A percentile compares a stretch with the other conserved stretches of the same genome.
Evolutionary conservation across 225 moss, liverwort and hornwort genomes (phyloP).

Genomic region (Bryoerythrophyllum caledonicum): DNA sequence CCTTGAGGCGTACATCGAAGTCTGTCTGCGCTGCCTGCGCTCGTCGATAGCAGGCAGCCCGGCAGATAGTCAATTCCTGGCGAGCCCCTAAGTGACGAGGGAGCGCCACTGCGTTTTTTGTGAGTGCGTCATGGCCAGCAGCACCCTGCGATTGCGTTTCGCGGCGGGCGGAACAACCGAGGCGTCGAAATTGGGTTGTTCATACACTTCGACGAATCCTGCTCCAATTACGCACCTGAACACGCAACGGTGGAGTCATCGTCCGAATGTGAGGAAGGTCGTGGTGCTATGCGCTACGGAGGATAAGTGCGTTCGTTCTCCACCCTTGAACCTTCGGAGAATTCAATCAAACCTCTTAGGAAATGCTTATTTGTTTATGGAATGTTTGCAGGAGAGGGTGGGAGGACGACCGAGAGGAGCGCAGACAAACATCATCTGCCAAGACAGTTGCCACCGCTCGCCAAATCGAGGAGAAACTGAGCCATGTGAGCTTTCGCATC

Average conservation of each 20-base stretch:
- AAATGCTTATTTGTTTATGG: constrained; percentile 7
- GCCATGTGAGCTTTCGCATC: constrained; percentile 53
- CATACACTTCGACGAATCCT: background rate
- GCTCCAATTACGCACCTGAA: constrained; percentile 3
- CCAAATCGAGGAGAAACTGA: constrained; percentile 65
- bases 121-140: constrained; percentile 22
- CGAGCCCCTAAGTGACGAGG: no score
- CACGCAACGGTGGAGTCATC: background rate
- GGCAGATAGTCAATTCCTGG: no score
- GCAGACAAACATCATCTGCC: constrained; percentile 45
- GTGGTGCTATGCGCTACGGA: constrained; percentile 23
- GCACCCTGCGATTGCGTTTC: constrained; percentile 19
- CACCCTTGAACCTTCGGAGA: background rate
- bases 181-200: constrained; percentile 13
- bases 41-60: no score
- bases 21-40: no score
- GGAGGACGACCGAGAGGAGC: constrained; percentile 62
- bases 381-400: constrained; percentile 35
- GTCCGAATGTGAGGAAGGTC: background rate
- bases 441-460: constrained; percentile 37
- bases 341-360: background rate
- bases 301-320: constrained; percentile 23
- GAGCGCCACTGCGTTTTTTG: no score
- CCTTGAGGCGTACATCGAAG: no score
- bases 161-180: background rate